Evolutionary conservation across 805 yeast species (phyloP).

Genomic region (Lachancea cidri): DNA sequence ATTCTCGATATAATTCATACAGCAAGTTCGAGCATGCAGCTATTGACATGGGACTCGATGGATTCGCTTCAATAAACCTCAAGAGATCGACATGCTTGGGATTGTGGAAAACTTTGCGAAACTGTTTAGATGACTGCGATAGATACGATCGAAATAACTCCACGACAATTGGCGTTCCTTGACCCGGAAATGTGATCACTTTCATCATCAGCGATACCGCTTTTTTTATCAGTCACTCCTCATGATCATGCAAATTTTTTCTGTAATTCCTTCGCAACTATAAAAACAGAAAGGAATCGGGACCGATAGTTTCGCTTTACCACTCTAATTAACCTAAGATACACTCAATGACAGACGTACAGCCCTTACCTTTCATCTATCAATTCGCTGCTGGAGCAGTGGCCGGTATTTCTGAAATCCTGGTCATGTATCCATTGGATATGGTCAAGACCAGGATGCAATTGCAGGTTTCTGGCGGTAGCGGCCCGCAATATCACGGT

Average conservation of each 20-base stretch:
- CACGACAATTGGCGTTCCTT: slow-evolving; percentile 30
- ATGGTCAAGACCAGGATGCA: slow-evolving; percentile 97
- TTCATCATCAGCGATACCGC: slow-evolving; percentile 13
- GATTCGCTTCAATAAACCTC: slow-evolving; percentile 19
- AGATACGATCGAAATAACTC: slow-evolving; percentile 22
- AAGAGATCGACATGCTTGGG: slow-evolving; percentile 19
- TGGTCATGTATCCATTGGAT: slow-evolving; percentile 94
- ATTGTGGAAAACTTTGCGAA: slow-evolving; percentile 17
- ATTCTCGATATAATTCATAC: slow-evolving; percentile 9
- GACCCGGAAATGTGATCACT: slow-evolving; percentile 33
- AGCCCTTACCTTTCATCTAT: slow-evolving; percentile 81
- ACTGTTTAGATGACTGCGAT: slow-evolving; percentile 19
- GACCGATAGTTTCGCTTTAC: background rate
- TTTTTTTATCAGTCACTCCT: background rate
- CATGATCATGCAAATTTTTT: background rate
- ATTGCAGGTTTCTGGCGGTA: slow-evolving; percentile 53
- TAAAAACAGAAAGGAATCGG: background rate
- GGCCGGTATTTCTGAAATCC: slow-evolving; percentile 95
- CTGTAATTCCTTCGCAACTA: background rate
- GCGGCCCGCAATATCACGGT: slow-evolving; percentile 59
- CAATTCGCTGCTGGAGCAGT: slow-evolving; percentile 91
- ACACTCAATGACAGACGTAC: slow-evolving; percentile 11
- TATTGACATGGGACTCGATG: slow-evolving; percentile 30
- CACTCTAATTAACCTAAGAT: background rate
- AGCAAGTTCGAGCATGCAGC: slow-evolving; percentile 30